phyloP scores from a whole-genome alignment of 2,329 filamentous ascomycete genomes.

The Neocatenulostroma microsporum region DNA sequence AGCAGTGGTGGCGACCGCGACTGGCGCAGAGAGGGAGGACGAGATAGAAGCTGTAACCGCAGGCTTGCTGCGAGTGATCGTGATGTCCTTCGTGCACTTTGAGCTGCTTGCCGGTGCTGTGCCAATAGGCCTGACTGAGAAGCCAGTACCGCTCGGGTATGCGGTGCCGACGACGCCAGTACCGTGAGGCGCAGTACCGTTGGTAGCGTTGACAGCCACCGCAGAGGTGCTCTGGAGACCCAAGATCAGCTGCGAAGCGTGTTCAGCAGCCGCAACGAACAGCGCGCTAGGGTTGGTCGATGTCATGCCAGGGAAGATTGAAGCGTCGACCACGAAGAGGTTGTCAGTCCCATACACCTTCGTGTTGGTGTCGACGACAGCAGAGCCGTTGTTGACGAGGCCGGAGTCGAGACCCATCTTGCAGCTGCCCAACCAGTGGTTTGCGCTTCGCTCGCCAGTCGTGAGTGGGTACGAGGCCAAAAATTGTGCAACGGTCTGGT shows the following conservation, averaged over 20 bases:
- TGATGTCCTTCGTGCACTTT: conserved; percentile 3
- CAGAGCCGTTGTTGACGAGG: conserved; percentile 32
- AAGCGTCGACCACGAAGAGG: conserved; percentile 60
- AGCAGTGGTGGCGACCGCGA: not conserved
- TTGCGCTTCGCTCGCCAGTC: conserved; percentile 33
- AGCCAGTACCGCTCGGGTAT: conserved; percentile 1
- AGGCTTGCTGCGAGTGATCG: conserved; percentile 3
- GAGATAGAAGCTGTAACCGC: not conserved
- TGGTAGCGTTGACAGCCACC: no score
- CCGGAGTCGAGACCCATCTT: conserved; percentile 39
- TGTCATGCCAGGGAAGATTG: conserved; percentile 61
- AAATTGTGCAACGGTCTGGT: conserved; percentile 49
- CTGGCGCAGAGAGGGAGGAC: not conserved
- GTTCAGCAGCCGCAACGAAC: conserved; percentile 58
- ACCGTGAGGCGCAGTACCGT: conserved; percentile 3
- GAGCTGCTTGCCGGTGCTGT: not conserved
- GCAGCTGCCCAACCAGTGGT: conserved; percentile 39
- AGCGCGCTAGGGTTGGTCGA: conserved; percentile 61
- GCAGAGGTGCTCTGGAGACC: conserved; percentile 6
- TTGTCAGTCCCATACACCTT: conserved; percentile 56
- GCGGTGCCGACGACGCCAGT: not conserved
- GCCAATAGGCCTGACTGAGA: not conserved
- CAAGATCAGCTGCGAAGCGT: conserved; percentile 49
- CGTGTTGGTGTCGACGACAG: conserved; percentile 45
- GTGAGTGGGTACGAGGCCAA: conserved; percentile 40